Base-by-base conservation (phyloP, 2,329 filamentous ascomycete genomes). In the Fusarium sp. region DNA sequence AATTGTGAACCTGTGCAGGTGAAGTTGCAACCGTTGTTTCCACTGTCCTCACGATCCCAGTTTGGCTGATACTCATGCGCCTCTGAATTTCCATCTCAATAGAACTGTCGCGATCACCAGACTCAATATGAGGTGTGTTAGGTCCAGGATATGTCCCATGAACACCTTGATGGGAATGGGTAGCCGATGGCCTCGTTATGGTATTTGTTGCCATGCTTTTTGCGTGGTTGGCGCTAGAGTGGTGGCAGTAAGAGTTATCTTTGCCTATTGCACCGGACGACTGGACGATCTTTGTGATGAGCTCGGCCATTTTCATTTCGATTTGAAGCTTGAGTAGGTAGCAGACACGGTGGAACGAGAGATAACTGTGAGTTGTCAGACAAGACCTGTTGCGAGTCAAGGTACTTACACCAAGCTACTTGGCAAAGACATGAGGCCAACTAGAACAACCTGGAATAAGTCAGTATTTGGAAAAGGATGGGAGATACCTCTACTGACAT, bases 321-420 rank as follows among this genome's bases (percentile, higher is more conserved):
- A 87, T 86, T 51, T 86, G 83, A 12, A 87, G 79, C 55, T 87
- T 87, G 16, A 86, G 78, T 1, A 86, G 78, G 64, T 86, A 86
- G 12, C 83, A 84, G 1, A 87, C 77, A 0, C 84, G 84, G n/a
- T 86, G 84, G n/a, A 80, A 80, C 1, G 77, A 77, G 0, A 80
- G 60, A 12, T 78, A 80, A 0, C 78, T 80, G 5, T 0, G 6
- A 0, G 5, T 1, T 31, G 25, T 76, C 7, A 37, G 18, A 18
- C 9, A 37, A 18, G 29, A 10, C 11, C 29, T 29, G 29, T 10
- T 29, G 11, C 29, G 10, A 29, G 29, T 29, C 10, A 10, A 29
- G 10, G 29, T 29, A 29, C 29, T 29, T 18, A 37, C 78, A 80
- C 73, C 21, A 78, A 37, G 0, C 61, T 74, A 11, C 77, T 78